Percentiles rank a stretch among this genome's conserved stretches.
These are phyloP conservation scores for Penicillium olsonii DNA, from an alignment of 2,329 filamentous ascomycete species.

Conservation along the genomic window DNA sequence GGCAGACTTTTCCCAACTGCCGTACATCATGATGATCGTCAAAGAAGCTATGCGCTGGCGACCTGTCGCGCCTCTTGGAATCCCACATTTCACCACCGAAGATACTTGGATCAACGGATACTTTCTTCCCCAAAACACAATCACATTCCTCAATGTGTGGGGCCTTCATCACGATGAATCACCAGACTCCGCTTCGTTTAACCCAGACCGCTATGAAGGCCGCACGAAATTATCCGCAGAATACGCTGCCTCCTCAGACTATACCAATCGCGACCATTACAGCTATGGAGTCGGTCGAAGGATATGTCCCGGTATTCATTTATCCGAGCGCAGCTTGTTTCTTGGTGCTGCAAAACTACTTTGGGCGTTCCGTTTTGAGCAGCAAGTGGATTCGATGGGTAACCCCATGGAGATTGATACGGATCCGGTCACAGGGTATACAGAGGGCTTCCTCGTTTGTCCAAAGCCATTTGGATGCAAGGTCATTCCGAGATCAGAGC, in stretches of 20 bases:
- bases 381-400: background rate
- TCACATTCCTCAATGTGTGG: background rate
- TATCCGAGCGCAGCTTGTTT: constrained; percentile 35
- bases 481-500: too few species aligned
- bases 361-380: constrained; percentile 29
- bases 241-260: background rate
- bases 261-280: constrained; percentile 32
- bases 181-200: background rate
- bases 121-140: background rate
- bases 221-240: too few species aligned
- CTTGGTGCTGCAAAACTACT: constrained; percentile 31
- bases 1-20: background rate
- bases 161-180: background rate
- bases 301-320: constrained; percentile 35
- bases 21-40: background rate
- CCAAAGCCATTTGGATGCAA: too few species aligned
- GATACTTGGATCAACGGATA: background rate
- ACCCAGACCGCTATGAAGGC: background rate
- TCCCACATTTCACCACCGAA: background rate
- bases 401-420: background rate
- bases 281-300: constrained; percentile 30
- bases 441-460: too few species aligned
- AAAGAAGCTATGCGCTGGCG: background rate
- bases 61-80: background rate
- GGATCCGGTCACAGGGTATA: too few species aligned